Percentiles rank a stretch among this genome's conserved stretches.
These are phyloP conservation scores for Biscogniauxia marginata DNA, from an alignment of 2,329 filamentous ascomycete species.

Conservation along the genomic window DNA sequence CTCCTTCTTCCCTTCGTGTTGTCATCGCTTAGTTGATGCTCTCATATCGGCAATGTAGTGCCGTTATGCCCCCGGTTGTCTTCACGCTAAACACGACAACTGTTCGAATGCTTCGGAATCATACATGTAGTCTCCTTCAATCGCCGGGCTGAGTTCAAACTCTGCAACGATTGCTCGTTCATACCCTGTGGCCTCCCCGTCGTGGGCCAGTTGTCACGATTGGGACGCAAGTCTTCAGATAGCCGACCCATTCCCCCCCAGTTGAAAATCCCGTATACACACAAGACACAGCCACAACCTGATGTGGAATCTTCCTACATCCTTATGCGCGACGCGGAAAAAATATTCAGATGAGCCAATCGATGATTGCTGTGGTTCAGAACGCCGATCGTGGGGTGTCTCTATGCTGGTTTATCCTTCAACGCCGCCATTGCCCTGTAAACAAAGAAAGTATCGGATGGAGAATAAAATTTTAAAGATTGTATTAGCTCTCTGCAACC, in stretches of 20 bases:
- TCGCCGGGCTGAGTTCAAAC: slow-evolving; percentile 13
- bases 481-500: slow-evolving; percentile 27
- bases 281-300: not conserved
- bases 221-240: slow-evolving; percentile 12
- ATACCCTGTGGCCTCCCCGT: slow-evolving; percentile 12
- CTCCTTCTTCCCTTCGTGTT: slow-evolving; percentile 15
- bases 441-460: slow-evolving; percentile 27
- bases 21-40: slow-evolving; percentile 14
- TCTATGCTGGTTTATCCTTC: slow-evolving; percentile 37
- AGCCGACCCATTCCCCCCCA: slow-evolving; percentile 10
- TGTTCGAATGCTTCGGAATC: slow-evolving; percentile 15
- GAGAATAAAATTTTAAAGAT: slow-evolving; percentile 27
- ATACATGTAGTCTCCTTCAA: slow-evolving; percentile 9
- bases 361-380: slow-evolving; percentile 26
- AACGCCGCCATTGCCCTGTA: slow-evolving; percentile 32
- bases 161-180: slow-evolving; percentile 15
- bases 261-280: slow-evolving; percentile 23
- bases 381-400: slow-evolving; percentile 30
- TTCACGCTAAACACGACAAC: slow-evolving; percentile 16
- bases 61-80: slow-evolving; percentile 17
- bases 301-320: slow-evolving; percentile 7
- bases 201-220: slow-evolving; percentile 8
- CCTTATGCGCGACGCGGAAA: slow-evolving; percentile 17
- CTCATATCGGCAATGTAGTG: slow-evolving; percentile 14
- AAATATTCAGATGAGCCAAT: slow-evolving; percentile 27